Evolutionary conservation across 2,329 filamentous ascomycete species (phyloP), one percentile per base, ranked within the genome.

Genomic region (Triangularia setosa): DNA sequence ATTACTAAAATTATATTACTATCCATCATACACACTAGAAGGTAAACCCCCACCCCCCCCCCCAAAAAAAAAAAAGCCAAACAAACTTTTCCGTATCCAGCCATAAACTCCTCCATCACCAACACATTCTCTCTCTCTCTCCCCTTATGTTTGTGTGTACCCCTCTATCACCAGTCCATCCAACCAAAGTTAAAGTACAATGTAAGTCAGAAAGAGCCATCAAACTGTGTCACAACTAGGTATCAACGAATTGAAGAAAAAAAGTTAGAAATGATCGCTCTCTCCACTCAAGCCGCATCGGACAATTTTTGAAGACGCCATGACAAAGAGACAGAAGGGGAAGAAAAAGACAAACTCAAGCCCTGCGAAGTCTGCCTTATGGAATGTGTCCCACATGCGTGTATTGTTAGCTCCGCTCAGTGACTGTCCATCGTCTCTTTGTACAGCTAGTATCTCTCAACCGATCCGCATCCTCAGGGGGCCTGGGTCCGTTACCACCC

Each of bases 341-440:
- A 11, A 21, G 8, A 21, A 21, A 48, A 6, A 33, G 8, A 40
- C n/a, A 48, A 21, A 9, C 40, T 33, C 30, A 48, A 48, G 11
- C 12, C 3, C 7, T 40, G 35, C 7, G 27, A 4, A 33, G 6
- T 6, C 30, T 11, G 12, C 24, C 53, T 57, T 33, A 4, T 57
- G 1, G 21, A 35, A 23, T 35, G 28, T 56, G 54, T 56, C 27
- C 27, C 35, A 57, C 28, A 30, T 24, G 7, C 23, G 8, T 2
- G 30, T 3, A 3, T 7, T 11, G 40, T 48, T 16, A 48, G 21
- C 67, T 67, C 27, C 73, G 78, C 69, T 86, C 83, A 55, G 79
- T 84, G 4, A 85, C 79, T 23, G 83, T 85, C 84, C 84, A 87
- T 24, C 84, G 77, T 60, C 84, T 74, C 74, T 86, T 86, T 1